Conservation (phyloP, 129 eudicot species). For the Ambrosia trifida region DNA sequence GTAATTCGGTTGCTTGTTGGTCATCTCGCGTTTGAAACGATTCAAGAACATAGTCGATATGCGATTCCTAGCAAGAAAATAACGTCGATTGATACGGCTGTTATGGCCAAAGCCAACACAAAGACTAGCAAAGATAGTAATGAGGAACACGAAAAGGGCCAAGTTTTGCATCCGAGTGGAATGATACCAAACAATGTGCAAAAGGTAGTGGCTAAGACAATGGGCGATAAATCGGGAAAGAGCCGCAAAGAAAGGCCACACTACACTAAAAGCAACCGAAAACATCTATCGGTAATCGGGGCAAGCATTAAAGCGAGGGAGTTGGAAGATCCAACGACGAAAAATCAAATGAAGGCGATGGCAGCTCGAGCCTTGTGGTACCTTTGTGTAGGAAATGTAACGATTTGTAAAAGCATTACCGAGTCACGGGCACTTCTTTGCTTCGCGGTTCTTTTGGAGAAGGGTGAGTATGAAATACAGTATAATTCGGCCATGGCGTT, state of each 20-base stretch:
- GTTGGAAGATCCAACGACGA: conserved; percentile 49
- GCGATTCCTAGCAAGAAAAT: conserved; percentile 34
- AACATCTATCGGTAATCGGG: conserved; percentile 34
- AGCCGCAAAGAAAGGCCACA: not conserved
- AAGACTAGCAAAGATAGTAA: not conserved
- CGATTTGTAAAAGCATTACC: conserved; percentile 50
- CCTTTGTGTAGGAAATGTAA: conserved; percentile 46
- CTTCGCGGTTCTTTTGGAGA: conserved; percentile 53
- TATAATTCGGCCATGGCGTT: conserved; percentile 57
- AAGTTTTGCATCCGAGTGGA: conserved; percentile 29
- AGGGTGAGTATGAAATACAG: conserved; percentile 53
- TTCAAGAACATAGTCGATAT: conserved; percentile 58
- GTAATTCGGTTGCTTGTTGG: conserved; percentile 50
- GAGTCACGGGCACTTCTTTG: conserved; percentile 67
- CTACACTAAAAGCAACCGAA: not conserved
- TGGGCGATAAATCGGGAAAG: conserved; percentile 23
- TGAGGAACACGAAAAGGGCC: conserved; percentile 16
- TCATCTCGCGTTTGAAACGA: conserved; percentile 60
- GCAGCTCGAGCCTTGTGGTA: conserved; percentile 62
- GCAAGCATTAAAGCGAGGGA: conserved; percentile 51
- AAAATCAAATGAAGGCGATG: conserved; percentile 70
- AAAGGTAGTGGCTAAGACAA: conserved; percentile 39
- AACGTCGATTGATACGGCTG: conserved; percentile 43
- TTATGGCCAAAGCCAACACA: conserved; percentile 30
- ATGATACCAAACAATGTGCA: conserved; percentile 29